These are phyloP conservation scores for Acacia melanoxylon DNA, from an alignment of 306 rosid species.

Conservation along the genomic window DNA sequence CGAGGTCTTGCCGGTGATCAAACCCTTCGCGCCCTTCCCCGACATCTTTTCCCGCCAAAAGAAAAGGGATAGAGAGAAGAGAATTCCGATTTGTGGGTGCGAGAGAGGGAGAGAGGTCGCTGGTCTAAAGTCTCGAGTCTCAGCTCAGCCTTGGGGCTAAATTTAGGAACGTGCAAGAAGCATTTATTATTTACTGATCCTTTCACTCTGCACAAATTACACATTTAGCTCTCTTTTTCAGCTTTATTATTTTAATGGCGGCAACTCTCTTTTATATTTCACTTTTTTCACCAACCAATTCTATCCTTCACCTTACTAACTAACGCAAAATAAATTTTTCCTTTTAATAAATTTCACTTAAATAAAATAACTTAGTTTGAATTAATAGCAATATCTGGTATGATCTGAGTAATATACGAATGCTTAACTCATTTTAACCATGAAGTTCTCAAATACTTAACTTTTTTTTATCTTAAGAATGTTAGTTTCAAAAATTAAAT, in stretches of 20 bases:
- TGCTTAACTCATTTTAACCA: too few species aligned
- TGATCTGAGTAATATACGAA: too few species aligned
- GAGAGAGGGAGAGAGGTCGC: background rate
- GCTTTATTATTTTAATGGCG: background rate
- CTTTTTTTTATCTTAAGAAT: too few species aligned
- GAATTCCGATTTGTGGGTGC: background rate
- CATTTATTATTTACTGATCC: too few species aligned
- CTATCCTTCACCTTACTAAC: background rate
- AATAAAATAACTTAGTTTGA: too few species aligned
- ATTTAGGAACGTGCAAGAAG: background rate
- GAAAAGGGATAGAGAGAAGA: background rate
- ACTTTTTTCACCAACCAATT: too few species aligned
- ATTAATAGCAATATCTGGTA: too few species aligned
- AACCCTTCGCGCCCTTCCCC: conserved; percentile 83
- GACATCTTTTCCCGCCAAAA: conserved; percentile 68
- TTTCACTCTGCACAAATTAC: conserved; percentile 11
- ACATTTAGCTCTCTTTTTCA: background rate
- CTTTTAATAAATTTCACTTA: too few species aligned
- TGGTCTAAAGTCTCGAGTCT: background rate
- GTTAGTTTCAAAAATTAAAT: too few species aligned
- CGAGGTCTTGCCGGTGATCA: conserved; percentile 58
- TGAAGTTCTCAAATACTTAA: background rate
- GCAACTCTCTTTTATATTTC: background rate
- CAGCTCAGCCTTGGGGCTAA: background rate
- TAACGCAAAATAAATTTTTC: too few species aligned